Percentiles rank a stretch among this genome's conserved stretches.
Conservation (phyloP, 129 eudicot genomes). For the Ambrosia artemisiifolia region DNA sequence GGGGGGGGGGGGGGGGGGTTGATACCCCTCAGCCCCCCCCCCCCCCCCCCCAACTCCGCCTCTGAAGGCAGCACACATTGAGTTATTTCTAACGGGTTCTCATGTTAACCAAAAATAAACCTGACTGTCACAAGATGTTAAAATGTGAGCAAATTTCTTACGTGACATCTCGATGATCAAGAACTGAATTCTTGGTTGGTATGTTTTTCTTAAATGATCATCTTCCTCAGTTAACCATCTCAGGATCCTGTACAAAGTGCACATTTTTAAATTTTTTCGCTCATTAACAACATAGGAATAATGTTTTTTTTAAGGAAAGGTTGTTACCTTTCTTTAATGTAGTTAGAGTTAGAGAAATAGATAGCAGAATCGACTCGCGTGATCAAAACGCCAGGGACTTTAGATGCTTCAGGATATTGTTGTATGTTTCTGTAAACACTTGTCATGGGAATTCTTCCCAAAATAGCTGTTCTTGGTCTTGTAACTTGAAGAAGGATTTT, state of each 20-base stretch:
- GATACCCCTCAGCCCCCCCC: too few relatives aligned
- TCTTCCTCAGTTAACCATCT: conserved; percentile 83
- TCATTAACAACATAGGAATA: not conserved
- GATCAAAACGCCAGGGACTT: conserved; percentile 61
- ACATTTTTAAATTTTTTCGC: not conserved
- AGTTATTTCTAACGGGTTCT: too few relatives aligned
- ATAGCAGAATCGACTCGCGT: conserved; percentile 80
- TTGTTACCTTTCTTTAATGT: conserved; percentile 67
- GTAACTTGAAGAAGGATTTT: conserved; percentile 84
- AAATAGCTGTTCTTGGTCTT: conserved; percentile 71
- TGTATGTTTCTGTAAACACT: conserved; percentile 66
- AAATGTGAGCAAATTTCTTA: conserved; percentile 26
- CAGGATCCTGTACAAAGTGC: conserved; percentile 46
- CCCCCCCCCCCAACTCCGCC: too few relatives aligned
- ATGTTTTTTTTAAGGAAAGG: not conserved
- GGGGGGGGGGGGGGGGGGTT: too few relatives aligned
- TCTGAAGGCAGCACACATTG: too few relatives aligned
- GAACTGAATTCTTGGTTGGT: conserved; percentile 53
- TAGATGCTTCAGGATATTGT: conserved; percentile 78
- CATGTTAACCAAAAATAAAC: not conserved
- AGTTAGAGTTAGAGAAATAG: conserved; percentile 81
- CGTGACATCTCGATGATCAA: conserved; percentile 89
- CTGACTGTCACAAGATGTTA: not conserved
- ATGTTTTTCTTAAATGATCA: conserved; percentile 38
- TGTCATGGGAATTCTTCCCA: conserved; percentile 72